A percentile compares a stretch with the other conserved stretches of the same genome.
Evolutionary conservation across 129 eudicot genomes (phyloP).

Genomic region (Helianthus annuus): DNA sequence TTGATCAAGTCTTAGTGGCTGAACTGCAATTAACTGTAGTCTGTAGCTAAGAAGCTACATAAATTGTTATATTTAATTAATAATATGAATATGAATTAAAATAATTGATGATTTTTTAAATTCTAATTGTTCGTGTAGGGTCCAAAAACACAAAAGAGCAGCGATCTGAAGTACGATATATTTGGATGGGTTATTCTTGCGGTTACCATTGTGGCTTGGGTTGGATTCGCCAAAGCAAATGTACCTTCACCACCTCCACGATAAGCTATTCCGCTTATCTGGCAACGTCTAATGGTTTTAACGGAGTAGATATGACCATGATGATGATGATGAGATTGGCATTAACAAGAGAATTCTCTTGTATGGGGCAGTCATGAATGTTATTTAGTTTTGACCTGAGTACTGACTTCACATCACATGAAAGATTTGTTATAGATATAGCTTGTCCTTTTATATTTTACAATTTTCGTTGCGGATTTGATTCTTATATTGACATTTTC

Average conservation of each 20-base stretch:
- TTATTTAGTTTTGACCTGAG: slow-evolving; percentile 15
- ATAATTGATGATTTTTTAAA: neutral
- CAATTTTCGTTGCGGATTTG: neutral
- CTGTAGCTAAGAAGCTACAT: no score
- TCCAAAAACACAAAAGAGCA: slow-evolving; percentile 59
- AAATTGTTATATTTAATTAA: no score
- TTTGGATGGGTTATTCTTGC: slow-evolving; percentile 91
- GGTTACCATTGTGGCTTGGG: slow-evolving; percentile 79
- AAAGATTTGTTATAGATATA: slow-evolving; percentile 13
- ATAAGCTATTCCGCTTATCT: slow-evolving; percentile 29
- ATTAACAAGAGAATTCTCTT: slow-evolving; percentile 10
- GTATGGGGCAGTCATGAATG: neutral
- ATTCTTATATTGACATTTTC: slow-evolving; percentile 1
- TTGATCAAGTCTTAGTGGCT: no score
- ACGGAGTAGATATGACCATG: neutral
- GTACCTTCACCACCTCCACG: slow-evolving; percentile 66
- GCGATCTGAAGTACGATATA: slow-evolving; percentile 81
- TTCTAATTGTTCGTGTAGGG: slow-evolving; percentile 27
- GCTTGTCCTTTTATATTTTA: neutral
- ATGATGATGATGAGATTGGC: neutral
- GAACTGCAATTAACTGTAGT: no score
- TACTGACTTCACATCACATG: slow-evolving; percentile 13
- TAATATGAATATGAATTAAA: no score
- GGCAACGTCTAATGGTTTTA: slow-evolving; percentile 25
- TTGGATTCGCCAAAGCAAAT: slow-evolving; percentile 73